Base-by-base conservation (phyloP, 2,329 filamentous ascomycete species). In the Pseudogymnoascus destructans region DNA sequence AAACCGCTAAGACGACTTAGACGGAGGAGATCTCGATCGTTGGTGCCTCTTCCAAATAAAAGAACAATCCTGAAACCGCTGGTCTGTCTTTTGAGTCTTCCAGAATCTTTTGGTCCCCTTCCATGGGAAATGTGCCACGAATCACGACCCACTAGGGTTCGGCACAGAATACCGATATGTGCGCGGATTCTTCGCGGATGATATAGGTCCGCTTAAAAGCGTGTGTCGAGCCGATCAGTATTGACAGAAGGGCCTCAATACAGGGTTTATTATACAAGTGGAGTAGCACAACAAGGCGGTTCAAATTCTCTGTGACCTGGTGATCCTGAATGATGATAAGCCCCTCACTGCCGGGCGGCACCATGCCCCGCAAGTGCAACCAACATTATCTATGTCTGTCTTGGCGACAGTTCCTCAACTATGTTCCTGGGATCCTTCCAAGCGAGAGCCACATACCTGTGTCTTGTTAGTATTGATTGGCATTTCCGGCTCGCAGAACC, bases 401-500 rank as follows among this genome's bases (percentile, higher is more conserved):
- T 63, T 35, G 67, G 66, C 57, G 67, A 67, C 13, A 70, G 58
- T 55, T 67, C 63, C 17, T 65, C 67, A 11, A 69, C 66, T 56
- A 69, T 68, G 59, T 70, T 70, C 56, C 69, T 63, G 9, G 65
- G 63, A 42, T 70, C 66, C 36, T 68, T 70, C 68, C 68, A 70
- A 15, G 67, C 68, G 5, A 64, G 63, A 33, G 68, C 65, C 57
- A 70, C 64, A 59, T 69, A 70, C 64, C 68, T 70, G 54, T 35
- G n/a, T 52, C 46, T 13, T 49, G 52, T 58, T 25, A 57, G 25
- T 61, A 49, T 32, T 56, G 35, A 38, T 36, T 38, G 17, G 32
- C 6, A 15, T 36, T 15, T 36, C 13, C 23, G 32, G 30, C 32
- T 56, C 32, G 30, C 54, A 60, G 27, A 19, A 25, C 36, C 23